Evolutionary conservation across 202 grass and related monocot genomes (phyloP).

Genomic region (Carex sylvatica): DNA sequence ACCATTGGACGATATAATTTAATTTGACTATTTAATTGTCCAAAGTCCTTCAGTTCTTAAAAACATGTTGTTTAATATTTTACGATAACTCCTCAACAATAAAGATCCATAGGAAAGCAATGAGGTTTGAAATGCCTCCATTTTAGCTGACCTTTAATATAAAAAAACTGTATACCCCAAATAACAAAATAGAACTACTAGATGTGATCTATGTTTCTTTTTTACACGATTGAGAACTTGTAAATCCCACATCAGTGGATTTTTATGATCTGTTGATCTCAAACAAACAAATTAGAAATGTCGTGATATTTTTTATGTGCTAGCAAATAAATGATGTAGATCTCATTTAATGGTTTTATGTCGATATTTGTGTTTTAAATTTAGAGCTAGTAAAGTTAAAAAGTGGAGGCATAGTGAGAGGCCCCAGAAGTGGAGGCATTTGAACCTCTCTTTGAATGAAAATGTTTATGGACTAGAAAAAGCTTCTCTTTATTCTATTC

Average conservation of each 20-base stretch:
- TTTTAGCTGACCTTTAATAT: not conserved
- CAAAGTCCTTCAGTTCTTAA: not conserved
- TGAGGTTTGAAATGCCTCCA: not conserved
- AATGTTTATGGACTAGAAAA: not conserved
- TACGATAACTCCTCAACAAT: not conserved
- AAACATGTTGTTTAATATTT: not conserved
- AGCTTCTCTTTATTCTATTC: slow-evolving; percentile 7
- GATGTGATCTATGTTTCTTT: not conserved
- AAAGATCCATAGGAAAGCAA: not conserved
- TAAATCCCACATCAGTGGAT: not conserved
- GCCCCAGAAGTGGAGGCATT: not conserved
- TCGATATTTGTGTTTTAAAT: not conserved
- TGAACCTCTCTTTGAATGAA: not conserved
- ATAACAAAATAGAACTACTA: not conserved
- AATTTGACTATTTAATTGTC: not conserved
- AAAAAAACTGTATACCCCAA: not conserved
- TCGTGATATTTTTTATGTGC: not conserved
- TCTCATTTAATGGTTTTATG: not conserved
- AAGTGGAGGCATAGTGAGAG: not conserved
- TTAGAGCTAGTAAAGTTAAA: not conserved
- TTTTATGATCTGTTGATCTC: not conserved
- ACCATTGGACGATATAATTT: not conserved
- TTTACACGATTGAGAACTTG: not conserved
- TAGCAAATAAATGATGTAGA: not conserved
- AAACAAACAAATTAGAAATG: not conserved